Percentiles rank a stretch among this genome's conserved stretches.
Conservation (phyloP, 306 rosid species). For the Heteromeles arbutifolia region DNA sequence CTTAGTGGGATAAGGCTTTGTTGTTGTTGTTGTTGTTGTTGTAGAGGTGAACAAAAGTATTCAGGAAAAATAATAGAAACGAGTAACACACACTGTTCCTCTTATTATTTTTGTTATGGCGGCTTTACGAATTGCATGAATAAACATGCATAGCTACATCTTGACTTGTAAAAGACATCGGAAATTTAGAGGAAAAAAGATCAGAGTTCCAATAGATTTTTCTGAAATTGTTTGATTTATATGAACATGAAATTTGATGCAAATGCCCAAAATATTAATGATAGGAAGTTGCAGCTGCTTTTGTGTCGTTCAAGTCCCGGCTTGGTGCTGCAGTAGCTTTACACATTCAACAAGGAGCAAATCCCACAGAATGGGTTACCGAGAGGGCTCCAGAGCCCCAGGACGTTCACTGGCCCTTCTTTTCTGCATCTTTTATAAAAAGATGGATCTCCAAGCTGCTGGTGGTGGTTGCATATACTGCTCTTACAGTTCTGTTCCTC, state of each 20-base stretch:
- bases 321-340: slow-evolving; percentile 66
- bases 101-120: background rate
- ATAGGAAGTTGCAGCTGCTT: slow-evolving; percentile 79
- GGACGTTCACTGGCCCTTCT: slow-evolving; percentile 83
- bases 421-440: slow-evolving; percentile 51
- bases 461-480: slow-evolving; percentile 41
- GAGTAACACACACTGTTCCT: background rate
- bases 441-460: slow-evolving; percentile 62
- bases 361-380: slow-evolving; percentile 77
- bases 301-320: slow-evolving; percentile 83
- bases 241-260: slow-evolving; percentile 16
- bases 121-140: background rate
- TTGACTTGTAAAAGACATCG: background rate
- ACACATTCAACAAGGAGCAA: slow-evolving; percentile 62
- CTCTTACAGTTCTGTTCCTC: slow-evolving; percentile 57
- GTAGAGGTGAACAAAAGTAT: background rate
- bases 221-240: slow-evolving; percentile 5
- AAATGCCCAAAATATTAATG: slow-evolving; percentile 2
- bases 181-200: background rate
- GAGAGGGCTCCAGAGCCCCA: slow-evolving; percentile 81
- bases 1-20: no score
- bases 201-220: background rate
- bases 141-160: background rate
- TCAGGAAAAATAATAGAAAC: background rate
- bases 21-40: no score